Evolutionary conservation across 768 basidiomycete species (phyloP).

Genomic region (Pisolithus sp.): DNA sequence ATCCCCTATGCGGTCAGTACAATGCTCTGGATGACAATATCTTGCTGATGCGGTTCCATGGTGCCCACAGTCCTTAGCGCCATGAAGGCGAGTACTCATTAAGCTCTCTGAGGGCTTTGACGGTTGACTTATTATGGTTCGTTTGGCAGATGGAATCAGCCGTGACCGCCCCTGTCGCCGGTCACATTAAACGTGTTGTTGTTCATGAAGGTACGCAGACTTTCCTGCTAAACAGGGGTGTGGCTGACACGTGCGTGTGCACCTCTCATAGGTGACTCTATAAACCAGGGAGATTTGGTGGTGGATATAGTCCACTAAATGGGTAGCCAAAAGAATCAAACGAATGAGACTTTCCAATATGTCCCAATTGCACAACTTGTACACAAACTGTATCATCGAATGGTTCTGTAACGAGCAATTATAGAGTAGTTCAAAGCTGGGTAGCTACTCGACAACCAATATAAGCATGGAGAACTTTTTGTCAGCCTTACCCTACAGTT

Average conservation of each 20-base stretch:
- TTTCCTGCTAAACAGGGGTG: background rate
- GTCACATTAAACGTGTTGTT: conserved; percentile 89
- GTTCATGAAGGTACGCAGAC: conserved; percentile 69
- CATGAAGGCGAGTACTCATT: conserved; percentile 70
- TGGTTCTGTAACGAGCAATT: too few species aligned
- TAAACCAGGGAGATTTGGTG: conserved; percentile 88
- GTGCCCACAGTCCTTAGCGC: conserved; percentile 71
- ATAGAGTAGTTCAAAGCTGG: too few species aligned
- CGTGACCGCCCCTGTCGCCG: conserved; percentile 94
- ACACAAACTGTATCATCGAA: conserved; percentile 14
- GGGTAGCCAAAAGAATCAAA: background rate
- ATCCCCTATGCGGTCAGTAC: conserved; percentile 81
- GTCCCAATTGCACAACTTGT: conserved; percentile 5
- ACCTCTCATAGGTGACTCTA: conserved; percentile 66
- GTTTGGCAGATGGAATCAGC: conserved; percentile 87
- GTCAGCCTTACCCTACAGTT: too few species aligned
- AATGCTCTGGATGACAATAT: conserved; percentile 16
- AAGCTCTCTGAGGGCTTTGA: background rate
- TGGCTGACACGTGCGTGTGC: conserved; percentile 2
- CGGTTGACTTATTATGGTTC: conserved; percentile 13
- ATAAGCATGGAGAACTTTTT: too few species aligned
- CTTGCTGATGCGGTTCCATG: conserved; percentile 9
- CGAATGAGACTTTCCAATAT: background rate
- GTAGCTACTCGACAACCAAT: too few species aligned
- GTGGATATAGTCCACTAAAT: conserved; percentile 77